Evolutionary conservation across 1,284 basidiomycete species (phyloP).

Genomic region (Moesziomyces sp.): DNA sequence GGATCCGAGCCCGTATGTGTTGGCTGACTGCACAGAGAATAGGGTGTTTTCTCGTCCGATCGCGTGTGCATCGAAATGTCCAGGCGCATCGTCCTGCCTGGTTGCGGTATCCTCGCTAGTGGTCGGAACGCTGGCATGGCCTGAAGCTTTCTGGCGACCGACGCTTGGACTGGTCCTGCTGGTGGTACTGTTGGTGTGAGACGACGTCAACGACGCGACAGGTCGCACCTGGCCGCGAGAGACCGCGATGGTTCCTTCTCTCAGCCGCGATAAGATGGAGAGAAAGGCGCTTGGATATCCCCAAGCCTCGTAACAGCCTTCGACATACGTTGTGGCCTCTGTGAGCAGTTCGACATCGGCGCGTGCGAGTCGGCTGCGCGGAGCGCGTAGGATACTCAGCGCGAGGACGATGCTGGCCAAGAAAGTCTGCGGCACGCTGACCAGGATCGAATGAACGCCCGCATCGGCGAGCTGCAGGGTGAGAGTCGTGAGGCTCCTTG

Average conservation of each 20-base stretch:
- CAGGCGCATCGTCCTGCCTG: neutral
- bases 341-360: constrained; percentile 17
- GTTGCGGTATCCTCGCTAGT: no score
- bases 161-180: neutral
- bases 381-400: constrained; percentile 13
- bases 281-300: constrained; percentile 7
- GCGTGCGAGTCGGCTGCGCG: constrained; percentile 10
- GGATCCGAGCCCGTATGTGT: neutral
- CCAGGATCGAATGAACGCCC: constrained; percentile 9
- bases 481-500: constrained; percentile 7
- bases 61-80: neutral
- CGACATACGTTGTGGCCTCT: constrained; percentile 9
- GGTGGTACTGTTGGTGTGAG: neutral
- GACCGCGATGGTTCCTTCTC: constrained; percentile 7
- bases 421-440: constrained; percentile 7
- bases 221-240: constrained; percentile 5
- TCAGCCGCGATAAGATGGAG: constrained; percentile 5
- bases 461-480: constrained; percentile 12
- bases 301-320: constrained; percentile 9
- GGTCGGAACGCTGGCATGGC: neutral
- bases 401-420: constrained; percentile 15
- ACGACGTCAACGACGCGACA: neutral
- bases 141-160: neutral
- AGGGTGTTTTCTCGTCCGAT: neutral
- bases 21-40: neutral